These are phyloP conservation scores for Cordia subcordata DNA, from an alignment of 257 asterid genomes.

Conservation along the genomic window DNA sequence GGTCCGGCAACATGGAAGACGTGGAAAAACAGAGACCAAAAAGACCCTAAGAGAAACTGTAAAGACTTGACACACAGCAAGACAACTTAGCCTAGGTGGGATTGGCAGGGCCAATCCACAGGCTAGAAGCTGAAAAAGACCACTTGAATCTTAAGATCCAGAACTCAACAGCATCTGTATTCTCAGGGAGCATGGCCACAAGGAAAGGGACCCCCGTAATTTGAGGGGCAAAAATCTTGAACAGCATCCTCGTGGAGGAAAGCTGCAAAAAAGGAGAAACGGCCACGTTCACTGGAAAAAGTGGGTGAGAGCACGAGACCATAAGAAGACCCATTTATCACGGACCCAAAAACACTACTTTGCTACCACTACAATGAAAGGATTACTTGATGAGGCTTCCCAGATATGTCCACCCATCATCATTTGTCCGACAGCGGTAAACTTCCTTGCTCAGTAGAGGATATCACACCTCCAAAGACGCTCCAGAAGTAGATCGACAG, in stretches of 20 bases:
- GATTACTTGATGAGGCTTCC: constrained; percentile 19
- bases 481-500: constrained; percentile 49
- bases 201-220: constrained; percentile 21
- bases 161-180: constrained; percentile 27
- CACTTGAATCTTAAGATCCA: constrained; percentile 29
- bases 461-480: constrained; percentile 83
- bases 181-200: constrained; percentile 41
- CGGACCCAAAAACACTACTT: constrained; percentile 45
- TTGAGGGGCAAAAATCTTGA: constrained; percentile 29
- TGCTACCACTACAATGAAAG: constrained; percentile 24
- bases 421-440: neutral
- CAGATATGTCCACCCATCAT: constrained; percentile 5
- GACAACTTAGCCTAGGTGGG: constrained; percentile 19
- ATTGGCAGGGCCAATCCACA: constrained; percentile 5
- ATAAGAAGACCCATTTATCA: constrained; percentile 21
- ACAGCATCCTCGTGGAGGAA: constrained; percentile 38
- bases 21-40: constrained; percentile 19
- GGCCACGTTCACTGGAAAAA: constrained; percentile 58
- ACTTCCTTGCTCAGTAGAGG: constrained; percentile 36
- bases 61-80: neutral
- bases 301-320: constrained; percentile 29
- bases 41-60: constrained; percentile 14
- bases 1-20: constrained; percentile 22
- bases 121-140: constrained; percentile 37
- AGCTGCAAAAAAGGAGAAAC: constrained; percentile 51